Conservation (phyloP, 768 basidiomycete species). For the Porphyrellus cyaneotinctus region DNA sequence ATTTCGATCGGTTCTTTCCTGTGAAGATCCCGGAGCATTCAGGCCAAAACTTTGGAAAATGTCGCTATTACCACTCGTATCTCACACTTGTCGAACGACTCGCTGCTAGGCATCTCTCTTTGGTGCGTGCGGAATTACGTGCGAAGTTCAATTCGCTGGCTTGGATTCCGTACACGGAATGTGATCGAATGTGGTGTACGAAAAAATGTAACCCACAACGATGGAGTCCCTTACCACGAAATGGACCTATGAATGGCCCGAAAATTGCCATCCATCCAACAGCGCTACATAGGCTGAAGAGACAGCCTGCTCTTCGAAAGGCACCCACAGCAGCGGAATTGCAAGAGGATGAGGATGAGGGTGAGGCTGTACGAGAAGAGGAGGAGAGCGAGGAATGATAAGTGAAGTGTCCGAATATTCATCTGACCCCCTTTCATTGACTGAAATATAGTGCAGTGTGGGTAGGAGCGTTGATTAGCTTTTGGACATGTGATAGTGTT, state of each 20-base stretch:
- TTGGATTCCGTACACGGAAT: neutral
- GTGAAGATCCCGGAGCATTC: neutral
- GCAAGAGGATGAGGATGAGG: too few species aligned
- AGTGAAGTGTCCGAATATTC: too few species aligned
- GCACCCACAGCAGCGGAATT: too few species aligned
- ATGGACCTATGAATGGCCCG: neutral
- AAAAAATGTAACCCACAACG: neutral
- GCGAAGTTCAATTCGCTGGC: neutral
- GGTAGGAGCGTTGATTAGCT: too few species aligned
- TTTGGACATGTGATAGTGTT: too few species aligned
- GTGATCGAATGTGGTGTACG: neutral
- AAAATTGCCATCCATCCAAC: neutral
- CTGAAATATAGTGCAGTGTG: too few species aligned
- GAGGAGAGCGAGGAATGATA: too few species aligned
- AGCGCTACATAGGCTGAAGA: neutral
- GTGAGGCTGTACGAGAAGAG: too few species aligned
- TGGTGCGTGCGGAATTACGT: neutral
- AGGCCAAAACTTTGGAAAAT: neutral
- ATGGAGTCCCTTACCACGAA: neutral
- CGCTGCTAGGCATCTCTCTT: neutral
- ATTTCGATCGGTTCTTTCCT: neutral
- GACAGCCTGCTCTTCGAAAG: neutral
- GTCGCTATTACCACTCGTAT: neutral
- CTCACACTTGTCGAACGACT: neutral
- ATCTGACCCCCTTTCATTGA: too few species aligned